Percentiles rank a stretch among this genome's conserved stretches.
Evolutionary conservation across 306 rosid species (phyloP).

Genomic region (Heteromeles arbutifolia): DNA sequence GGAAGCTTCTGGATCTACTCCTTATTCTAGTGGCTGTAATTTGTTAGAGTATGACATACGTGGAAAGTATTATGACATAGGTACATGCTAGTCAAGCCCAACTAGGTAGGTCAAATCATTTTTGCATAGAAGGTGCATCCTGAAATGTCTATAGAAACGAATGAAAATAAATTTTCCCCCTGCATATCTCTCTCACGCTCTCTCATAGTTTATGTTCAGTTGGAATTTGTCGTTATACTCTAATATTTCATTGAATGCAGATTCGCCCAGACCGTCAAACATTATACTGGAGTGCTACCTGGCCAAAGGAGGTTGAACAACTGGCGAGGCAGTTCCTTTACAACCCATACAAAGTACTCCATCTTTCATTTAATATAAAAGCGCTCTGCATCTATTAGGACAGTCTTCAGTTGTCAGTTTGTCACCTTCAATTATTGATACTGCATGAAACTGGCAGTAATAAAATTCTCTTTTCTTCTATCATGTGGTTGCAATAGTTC

Average conservation of each 20-base stretch:
- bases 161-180: background rate
- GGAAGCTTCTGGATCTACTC: background rate
- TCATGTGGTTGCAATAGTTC: background rate
- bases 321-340: constrained; percentile 81
- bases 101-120: background rate
- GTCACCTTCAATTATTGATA: background rate
- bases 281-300: constrained; percentile 96
- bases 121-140: background rate
- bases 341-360: constrained; percentile 74
- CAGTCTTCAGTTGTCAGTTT: background rate
- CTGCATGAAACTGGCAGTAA: background rate
- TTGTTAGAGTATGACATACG: background rate
- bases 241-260: constrained; percentile 31
- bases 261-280: constrained; percentile 96
- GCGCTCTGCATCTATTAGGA: background rate
- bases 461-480: background rate
- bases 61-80: background rate
- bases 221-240: background rate
- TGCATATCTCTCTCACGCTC: background rate
- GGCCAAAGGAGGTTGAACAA: constrained; percentile 99
- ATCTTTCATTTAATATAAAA: background rate
- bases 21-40: background rate
- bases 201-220: background rate
- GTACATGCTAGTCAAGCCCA: background rate
- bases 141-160: background rate